Evolutionary conservation across 2,329 filamentous ascomycete genomes (phyloP), one percentile per base, ranked within the genome.

Genomic region (Sporothrix luriei): DNA sequence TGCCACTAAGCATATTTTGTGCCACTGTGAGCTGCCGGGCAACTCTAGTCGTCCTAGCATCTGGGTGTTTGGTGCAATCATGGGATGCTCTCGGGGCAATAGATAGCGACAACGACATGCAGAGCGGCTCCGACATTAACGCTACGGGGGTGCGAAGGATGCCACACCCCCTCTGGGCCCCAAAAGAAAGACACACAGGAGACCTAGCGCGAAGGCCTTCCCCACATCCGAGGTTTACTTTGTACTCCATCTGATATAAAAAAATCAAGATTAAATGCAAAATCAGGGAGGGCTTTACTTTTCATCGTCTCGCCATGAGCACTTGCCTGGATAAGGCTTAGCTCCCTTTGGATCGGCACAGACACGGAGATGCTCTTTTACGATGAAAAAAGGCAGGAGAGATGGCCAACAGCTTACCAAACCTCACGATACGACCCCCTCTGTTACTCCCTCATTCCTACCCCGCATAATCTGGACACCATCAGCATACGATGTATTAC

Each of bases 81-180:
- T 51, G 48, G 29, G 64, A 19, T 19, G 33, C 48, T 26, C 29
- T 70, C 65, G 64, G 69, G 69, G 43, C 29, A 70, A 68, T 59
- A 65, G 40, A 57, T 68, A 65, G 65, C 69, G 69, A 68, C 69
- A 7, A 33, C 33, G 5, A 9, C 7, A 7, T 67, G 24, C 65
- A 66, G 69, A 70, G 69, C 69, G 69, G 69, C 69, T 70, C 69
- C 69, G 69, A 68, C 52, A 46, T 68, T 16, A 6, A 67, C 51
- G 51, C 68, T 46, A 13, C 55, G 48, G 55, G 62, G 33, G 61
- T 33, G 61, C 43, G 61, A 49, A 52, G 48, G 62, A 66, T 40
- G 48, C 19, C 49, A 46, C 64, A 49, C 64, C 33, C 29, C 64
- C 64, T 7, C 48, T 9, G 9, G 9, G 21, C 3, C 11, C 59